Percentiles rank a stretch among this genome's conserved stretches.
Evolutionary conservation across 495 filamentous ascomycete species (phyloP).

Genomic region (Podospora bellae-mahoneyi): DNA sequence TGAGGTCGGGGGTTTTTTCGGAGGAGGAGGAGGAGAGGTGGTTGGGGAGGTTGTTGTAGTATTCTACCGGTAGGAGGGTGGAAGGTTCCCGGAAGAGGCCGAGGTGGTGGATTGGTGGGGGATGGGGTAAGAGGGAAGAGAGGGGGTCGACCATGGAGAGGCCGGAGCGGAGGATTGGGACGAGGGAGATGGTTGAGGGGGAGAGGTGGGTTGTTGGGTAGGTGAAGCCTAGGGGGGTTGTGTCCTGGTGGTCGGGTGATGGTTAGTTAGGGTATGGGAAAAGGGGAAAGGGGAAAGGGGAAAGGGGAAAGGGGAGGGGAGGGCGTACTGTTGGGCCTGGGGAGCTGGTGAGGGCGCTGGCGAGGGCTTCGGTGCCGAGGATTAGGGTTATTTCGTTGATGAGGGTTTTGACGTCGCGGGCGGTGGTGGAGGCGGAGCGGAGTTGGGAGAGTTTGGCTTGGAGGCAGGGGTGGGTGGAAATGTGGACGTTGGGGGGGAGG

Average conservation of each 20-base stretch:
- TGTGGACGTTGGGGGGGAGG: constrained; percentile 69
- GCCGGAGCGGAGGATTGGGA: constrained; percentile 88
- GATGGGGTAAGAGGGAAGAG: constrained; percentile 61
- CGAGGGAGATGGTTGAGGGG: constrained; percentile 69
- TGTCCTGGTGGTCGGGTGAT: constrained; percentile 66
- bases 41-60: constrained; percentile 96
- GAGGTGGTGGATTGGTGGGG: constrained; percentile 87
- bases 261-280: constrained; percentile 59
- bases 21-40: constrained; percentile 40
- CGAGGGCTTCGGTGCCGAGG: constrained; percentile 76
- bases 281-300: constrained; percentile 54
- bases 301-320: constrained; percentile 67
- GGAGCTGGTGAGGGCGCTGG: constrained; percentile 52
- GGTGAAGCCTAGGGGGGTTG: constrained; percentile 68
- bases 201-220: constrained; percentile 59
- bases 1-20: constrained; percentile 52
- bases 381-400: constrained; percentile 84
- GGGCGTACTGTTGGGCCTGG: constrained; percentile 57
- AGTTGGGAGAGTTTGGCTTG: constrained; percentile 86
- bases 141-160: constrained; percentile 73
- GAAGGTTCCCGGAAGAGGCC: constrained; percentile 86
- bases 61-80: constrained; percentile 86
- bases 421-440: constrained; percentile 63
- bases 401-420: constrained; percentile 73
- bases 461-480: constrained; percentile 84